Evolutionary conservation across 2,329 filamentous ascomycete species (phyloP).

Genomic region (Diplodia corticola): DNA sequence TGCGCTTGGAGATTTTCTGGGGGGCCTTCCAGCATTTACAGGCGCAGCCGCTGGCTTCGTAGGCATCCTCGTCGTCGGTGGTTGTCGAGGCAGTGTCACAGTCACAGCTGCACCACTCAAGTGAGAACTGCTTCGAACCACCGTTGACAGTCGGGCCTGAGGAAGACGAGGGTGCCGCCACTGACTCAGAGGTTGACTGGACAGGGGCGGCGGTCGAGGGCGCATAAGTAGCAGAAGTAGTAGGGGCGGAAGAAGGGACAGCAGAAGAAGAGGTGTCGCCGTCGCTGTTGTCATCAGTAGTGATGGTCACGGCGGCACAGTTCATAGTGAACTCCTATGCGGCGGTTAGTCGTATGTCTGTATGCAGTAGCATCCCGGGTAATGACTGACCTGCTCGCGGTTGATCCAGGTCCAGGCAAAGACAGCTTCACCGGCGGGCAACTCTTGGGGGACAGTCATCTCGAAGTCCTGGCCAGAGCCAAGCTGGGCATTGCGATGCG

Average conservation of each 20-base stretch:
- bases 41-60: slow-evolving; percentile 15
- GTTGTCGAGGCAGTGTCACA: neutral
- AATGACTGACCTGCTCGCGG: slow-evolving; percentile 38
- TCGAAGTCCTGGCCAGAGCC: slow-evolving; percentile 47
- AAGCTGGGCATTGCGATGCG: slow-evolving; percentile 40
- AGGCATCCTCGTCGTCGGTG: slow-evolving; percentile 4
- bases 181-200: neutral
- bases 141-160: slow-evolving; percentile 24
- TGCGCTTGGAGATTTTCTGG: neutral
- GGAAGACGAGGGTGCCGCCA: slow-evolving; percentile 13
- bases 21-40: slow-evolving; percentile 22
- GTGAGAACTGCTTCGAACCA: slow-evolving; percentile 2
- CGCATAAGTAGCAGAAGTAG: neutral
- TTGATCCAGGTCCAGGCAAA: slow-evolving; percentile 54
- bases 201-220: neutral
- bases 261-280: neutral
- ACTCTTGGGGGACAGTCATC: slow-evolving; percentile 47
- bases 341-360: neutral
- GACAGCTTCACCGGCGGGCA: slow-evolving; percentile 44
- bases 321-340: slow-evolving; percentile 45
- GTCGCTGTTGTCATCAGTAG: slow-evolving; percentile 22
- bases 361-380: slow-evolving; percentile 29
- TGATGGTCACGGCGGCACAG: slow-evolving; percentile 48
- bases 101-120: slow-evolving; percentile 22
- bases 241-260: neutral